Conservation (phyloP, 768 basidiomycete species). For the Lyophyllum decastes region DNA sequence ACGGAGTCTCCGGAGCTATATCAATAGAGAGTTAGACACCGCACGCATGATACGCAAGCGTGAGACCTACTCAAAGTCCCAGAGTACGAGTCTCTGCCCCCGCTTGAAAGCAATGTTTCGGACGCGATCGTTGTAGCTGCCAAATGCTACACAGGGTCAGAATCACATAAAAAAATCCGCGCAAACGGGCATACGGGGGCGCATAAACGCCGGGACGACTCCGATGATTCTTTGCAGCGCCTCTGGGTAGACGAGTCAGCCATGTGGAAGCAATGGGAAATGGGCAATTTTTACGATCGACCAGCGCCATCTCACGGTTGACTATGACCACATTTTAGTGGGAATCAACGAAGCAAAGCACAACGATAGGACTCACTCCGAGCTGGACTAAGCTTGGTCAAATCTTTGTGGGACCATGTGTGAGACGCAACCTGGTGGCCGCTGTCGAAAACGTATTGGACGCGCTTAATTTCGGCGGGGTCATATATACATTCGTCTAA, state of each 20-base stretch:
- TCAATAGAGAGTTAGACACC: neutral
- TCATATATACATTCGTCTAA: slow-evolving; percentile 43
- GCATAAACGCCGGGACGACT: slow-evolving; percentile 46
- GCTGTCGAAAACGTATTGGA: slow-evolving; percentile 36
- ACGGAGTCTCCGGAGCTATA: slow-evolving; percentile 30
- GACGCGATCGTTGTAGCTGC: slow-evolving; percentile 48
- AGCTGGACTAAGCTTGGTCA: slow-evolving; percentile 39
- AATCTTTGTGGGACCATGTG: slow-evolving; percentile 43
- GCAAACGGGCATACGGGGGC: slow-evolving; percentile 34
- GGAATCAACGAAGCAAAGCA: neutral
- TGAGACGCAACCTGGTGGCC: slow-evolving; percentile 48
- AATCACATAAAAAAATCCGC: neutral
- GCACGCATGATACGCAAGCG: neutral
- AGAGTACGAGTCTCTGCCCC: slow-evolving; percentile 37
- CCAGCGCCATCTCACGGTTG: slow-evolving; percentile 45
- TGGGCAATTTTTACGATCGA: slow-evolving; percentile 38
- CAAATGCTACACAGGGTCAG: slow-evolving; percentile 32
- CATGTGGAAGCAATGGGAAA: neutral
- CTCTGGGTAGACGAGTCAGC: slow-evolving; percentile 23
- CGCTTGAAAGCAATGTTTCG: slow-evolving; percentile 33
- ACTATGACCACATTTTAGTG: slow-evolving; percentile 23
- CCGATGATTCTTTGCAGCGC: slow-evolving; percentile 45
- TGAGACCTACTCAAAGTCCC: slow-evolving; percentile 30
- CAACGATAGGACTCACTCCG: slow-evolving; percentile 29
- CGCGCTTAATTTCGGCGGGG: slow-evolving; percentile 29